These are phyloP conservation scores for Agaricus sinodeliciosus DNA, from an alignment of 768 basidiomycete species.

Conservation along the genomic window DNA sequence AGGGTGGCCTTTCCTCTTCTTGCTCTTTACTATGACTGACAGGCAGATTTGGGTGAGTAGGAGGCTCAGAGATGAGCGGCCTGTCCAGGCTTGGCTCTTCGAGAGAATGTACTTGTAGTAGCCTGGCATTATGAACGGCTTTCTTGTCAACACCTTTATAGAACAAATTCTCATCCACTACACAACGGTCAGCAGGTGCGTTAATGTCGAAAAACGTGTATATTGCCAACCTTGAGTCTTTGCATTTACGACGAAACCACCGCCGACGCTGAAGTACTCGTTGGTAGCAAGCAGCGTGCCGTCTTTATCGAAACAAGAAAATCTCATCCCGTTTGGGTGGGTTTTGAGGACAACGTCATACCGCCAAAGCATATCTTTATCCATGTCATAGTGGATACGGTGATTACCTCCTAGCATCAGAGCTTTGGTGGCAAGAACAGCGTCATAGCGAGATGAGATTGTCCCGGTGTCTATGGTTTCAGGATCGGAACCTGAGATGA, in stretches of 20 bases:
- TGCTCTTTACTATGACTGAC: not conserved
- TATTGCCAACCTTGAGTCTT: conserved; percentile 68
- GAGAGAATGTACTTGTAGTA: conserved; percentile 55
- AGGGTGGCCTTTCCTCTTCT: conserved; percentile 45
- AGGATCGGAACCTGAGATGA: conserved; percentile 64
- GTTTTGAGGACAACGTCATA: conserved; percentile 87
- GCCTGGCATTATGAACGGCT: conserved; percentile 70
- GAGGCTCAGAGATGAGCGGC: conserved; percentile 2
- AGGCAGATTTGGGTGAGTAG: not conserved
- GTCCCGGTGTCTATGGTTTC: conserved; percentile 90
- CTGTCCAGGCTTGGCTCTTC: conserved; percentile 26
- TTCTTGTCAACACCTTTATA: conserved; percentile 89
- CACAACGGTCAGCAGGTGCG: not conserved
- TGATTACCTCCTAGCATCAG: conserved; percentile 70
- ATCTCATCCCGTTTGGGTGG: conserved; percentile 91
- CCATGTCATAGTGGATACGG: conserved; percentile 79
- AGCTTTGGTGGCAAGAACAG: conserved; percentile 57
- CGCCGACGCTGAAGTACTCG: conserved; percentile 92
- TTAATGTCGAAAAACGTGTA: not conserved
- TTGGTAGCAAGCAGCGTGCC: conserved; percentile 90
- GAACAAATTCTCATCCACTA: conserved; percentile 90
- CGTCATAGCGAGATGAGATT: conserved; percentile 67
- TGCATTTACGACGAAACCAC: conserved; percentile 93
- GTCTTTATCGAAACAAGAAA: conserved; percentile 74
- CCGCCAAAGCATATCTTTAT: conserved; percentile 89